Conservation (phyloP, 192 early-diverging fungal genomes). For the Haplosporangium gracile region DNA sequence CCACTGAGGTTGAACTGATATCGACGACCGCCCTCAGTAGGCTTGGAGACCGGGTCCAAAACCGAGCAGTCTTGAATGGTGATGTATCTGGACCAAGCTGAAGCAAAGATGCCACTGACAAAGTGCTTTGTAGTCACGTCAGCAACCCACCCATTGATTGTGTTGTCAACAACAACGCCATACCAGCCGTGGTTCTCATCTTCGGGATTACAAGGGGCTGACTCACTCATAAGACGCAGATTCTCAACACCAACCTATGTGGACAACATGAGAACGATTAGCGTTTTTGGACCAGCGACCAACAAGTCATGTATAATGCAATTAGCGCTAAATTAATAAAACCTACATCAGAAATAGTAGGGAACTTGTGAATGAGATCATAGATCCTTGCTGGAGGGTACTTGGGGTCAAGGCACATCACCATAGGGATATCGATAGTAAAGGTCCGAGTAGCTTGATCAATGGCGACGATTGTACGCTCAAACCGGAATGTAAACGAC, state of each 20-base stretch:
- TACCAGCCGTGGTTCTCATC: conserved; percentile 55
- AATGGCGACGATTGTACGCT: conserved; percentile 48
- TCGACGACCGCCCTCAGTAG: conserved; percentile 45
- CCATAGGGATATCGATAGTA: conserved; percentile 48
- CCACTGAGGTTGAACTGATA: conserved; percentile 55
- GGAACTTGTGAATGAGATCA: conserved; percentile 45
- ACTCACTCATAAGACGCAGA: conserved; percentile 34
- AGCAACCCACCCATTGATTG: conserved; percentile 42
- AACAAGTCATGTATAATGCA: neutral
- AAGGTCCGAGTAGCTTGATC: conserved; percentile 36
- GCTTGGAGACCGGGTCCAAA: conserved; percentile 44
- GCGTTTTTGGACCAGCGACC: neutral
- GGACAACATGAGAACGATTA: neutral
- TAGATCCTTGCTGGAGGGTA: conserved; percentile 50
- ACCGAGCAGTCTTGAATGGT: conserved; percentile 56
- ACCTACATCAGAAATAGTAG: conserved; percentile 30
- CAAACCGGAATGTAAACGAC: conserved; percentile 47
- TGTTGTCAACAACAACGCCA: conserved; percentile 37
- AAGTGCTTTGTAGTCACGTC: conserved; percentile 49
- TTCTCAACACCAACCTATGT: conserved; percentile 40
- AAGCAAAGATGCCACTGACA: conserved; percentile 45
- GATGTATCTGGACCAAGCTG: conserved; percentile 37
- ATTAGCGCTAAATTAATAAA: neutral
- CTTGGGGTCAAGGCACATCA: conserved; percentile 48
- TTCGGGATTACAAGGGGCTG: conserved; percentile 18